These are phyloP conservation scores for Enterocytospora artemiae DNA, from an alignment of 371 early-diverging fungal genomes.

Conservation along the genomic window DNA sequence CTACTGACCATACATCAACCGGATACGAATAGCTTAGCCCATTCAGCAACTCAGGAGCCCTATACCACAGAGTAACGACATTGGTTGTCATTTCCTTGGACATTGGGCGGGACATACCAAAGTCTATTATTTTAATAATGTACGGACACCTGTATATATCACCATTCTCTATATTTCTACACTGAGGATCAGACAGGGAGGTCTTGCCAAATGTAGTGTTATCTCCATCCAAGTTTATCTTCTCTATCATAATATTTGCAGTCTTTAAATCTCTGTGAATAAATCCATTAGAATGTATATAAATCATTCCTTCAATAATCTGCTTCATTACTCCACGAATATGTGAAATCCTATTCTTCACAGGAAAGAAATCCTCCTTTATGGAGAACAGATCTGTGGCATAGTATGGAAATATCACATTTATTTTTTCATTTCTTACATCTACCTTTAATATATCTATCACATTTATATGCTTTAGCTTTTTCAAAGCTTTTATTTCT, in stretches of 20 bases:
- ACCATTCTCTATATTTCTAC: too few species aligned
- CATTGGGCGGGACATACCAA: constrained; percentile 88
- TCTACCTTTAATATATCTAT: constrained; percentile 34
- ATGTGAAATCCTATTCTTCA: constrained; percentile 68
- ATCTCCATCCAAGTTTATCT: constrained; percentile 3
- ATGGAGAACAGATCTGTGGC: constrained; percentile 74
- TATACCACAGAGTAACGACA: constrained; percentile 48
- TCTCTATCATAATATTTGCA: constrained; percentile 59
- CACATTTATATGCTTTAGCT: constrained; percentile 21
- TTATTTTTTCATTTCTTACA: constrained; percentile 4
- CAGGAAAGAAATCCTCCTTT: constrained; percentile 64
- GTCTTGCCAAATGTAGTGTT: too few species aligned
- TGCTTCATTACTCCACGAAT: too few species aligned
- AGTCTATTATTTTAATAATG: constrained; percentile 89
- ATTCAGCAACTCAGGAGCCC: constrained; percentile 53
- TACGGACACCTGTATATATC: too few species aligned
- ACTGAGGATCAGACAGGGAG: too few species aligned
- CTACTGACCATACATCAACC: constrained; percentile 35
- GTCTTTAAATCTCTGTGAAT: constrained; percentile 64
- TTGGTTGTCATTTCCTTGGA: constrained; percentile 59
- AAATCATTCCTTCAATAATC: constrained; percentile 64
- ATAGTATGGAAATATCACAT: constrained; percentile 65
- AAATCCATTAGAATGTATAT: constrained; percentile 60
- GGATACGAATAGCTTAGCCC: constrained; percentile 58
- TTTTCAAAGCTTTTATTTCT: constrained; percentile 44